Evolutionary conservation across 2,329 filamentous ascomycete genomes (phyloP), one percentile per base, ranked within the genome.

Genomic region (Chaetomiaceae sp.): DNA sequence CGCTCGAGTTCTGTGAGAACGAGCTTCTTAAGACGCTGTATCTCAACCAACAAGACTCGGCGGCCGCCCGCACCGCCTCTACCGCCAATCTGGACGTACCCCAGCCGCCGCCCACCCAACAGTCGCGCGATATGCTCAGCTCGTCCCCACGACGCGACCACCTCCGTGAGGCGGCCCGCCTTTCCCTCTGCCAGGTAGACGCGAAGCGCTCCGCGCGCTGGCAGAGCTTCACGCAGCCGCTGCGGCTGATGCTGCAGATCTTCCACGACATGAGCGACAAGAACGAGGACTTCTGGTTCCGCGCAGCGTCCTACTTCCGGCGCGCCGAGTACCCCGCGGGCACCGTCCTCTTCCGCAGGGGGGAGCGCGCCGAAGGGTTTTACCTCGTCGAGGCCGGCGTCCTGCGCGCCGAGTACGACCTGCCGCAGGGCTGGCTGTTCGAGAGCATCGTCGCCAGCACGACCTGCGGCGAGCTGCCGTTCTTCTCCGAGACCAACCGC

Each of bases 221-320:
- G 86, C 82, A 85, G 58, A 81, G 82, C 56, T 94, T 96, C 64
- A 87, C 86, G 55, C 89, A 96, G 62, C 93, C 93, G 0, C 78
- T 97, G 7, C 86, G 88, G 1, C 79, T 98, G 38, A 88, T 98
- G 65, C 76, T 98, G 19, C 91, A 96, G 63, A 88, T 93, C n/a
- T 97, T 98, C 68, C 85, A 93, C 61, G 86, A 88, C 36, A 72
- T 96, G 11, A 94, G 87, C 42, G 73, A 81, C 42, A 82, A 86
- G 64, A 93, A 91, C 60, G 89, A 95, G 64, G 90, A 96, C 65
- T 97, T 97, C 63, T 98, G 93, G 93, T 91, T 90, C 65, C 80
- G 80, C 1, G 83, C 83, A 0, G 79, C 80, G 4, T 72, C 78
- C 0, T 97, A 86, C 68, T 96, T 98, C 61, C 68, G 71, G 32